These are phyloP conservation scores for Aspergillus bertholletiae DNA, from an alignment of 495 filamentous ascomycete species.

Conservation along the genomic window DNA sequence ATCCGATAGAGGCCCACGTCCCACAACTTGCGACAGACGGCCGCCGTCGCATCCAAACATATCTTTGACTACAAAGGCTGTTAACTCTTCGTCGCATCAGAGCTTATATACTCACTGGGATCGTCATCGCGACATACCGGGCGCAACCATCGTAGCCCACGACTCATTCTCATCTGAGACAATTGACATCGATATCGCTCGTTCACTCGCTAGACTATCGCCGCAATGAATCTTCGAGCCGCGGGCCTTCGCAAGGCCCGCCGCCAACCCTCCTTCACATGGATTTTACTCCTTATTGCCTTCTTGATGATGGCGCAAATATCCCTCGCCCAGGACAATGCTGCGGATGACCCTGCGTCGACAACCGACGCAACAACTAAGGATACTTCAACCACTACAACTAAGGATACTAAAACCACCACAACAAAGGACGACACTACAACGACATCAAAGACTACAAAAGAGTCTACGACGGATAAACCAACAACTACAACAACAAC, in stretches of 20 bases:
- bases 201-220: background rate
- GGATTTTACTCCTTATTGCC: slow-evolving; percentile 20
- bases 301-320: slow-evolving; percentile 15
- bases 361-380: slow-evolving; percentile 21
- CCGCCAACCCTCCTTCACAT: slow-evolving; percentile 18
- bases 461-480: background rate
- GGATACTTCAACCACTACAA: slow-evolving; percentile 13
- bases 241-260: slow-evolving; percentile 23
- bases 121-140: background rate
- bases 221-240: slow-evolving; percentile 15
- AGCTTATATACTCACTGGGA: background rate
- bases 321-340: slow-evolving; percentile 10
- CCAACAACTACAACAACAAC: slow-evolving; percentile 5
- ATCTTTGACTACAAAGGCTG: background rate
- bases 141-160: background rate
- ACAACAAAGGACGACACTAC: slow-evolving; percentile 16
- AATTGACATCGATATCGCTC: background rate
- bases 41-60: background rate
- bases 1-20: slow-evolving; percentile 14
- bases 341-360: slow-evolving; percentile 9
- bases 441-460: slow-evolving; percentile 13
- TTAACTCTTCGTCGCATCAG: background rate
- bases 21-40: background rate
- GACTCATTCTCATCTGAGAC: background rate
- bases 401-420: slow-evolving; percentile 13